Evolutionary conservation across 148 eudicot genomes (phyloP), one percentile per base, ranked within the genome.

Genomic region (Silene latifolia): DNA sequence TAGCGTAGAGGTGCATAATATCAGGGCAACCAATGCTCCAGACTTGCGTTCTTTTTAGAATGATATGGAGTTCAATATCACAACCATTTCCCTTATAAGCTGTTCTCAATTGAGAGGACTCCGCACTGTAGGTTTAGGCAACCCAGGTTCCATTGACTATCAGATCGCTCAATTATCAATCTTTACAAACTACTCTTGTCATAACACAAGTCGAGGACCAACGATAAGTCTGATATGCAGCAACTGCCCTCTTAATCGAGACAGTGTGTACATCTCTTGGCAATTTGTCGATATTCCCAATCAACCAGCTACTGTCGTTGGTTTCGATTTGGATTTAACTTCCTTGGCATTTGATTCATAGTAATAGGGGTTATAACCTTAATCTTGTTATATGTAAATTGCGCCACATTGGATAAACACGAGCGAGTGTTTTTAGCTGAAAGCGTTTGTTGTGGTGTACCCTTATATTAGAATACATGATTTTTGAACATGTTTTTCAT

Each of bases 1-100:
- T 82, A 77, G 74, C n/a, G 72, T 92, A 17, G 98, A 95, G 85
- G 88, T 90, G 84, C 97, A 90, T 64, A 90, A 87, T 77, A 75
- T 95, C 20, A 85, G 89, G 76, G 96, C 98, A 62, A 80, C 96
- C 77, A 92, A 89, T 75, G 93, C 88, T 57, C 93, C 91, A 56
- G 98, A 95, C 76, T 86, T 95, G 73, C 87, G 81, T 5, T 79
- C 91, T 60, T 95, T 92, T 51, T 54, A 69, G 67, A 95, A 95
- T 76, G 97, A 95, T 76, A 69, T 95, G 76, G 92, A 87, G 80
- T 92, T 95, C 83, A 95, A 90, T 77, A 89, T 95, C 63, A 95
- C 98, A 24, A 83, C 92, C 54, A 73, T 95, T 72, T 95, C 97
- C 68, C 75, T 84, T 23, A 92, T 95, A 96, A 92, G 86, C 74